These are phyloP conservation scores for Uronychia setigera DNA, from an alignment of 73 alveolate species.

Conservation along the genomic window DNA sequence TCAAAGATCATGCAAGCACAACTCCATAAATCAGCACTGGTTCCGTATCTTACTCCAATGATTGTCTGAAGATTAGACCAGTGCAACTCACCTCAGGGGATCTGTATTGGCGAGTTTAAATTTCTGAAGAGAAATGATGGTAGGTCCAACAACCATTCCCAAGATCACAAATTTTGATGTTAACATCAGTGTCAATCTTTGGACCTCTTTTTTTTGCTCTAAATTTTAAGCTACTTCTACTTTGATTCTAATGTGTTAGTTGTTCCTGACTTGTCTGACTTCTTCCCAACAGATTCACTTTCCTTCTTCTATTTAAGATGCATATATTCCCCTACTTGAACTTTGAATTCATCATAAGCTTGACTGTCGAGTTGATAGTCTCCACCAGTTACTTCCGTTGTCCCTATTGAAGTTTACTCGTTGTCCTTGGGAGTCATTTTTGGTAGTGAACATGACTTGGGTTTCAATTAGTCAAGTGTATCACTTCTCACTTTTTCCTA, in stretches of 20 bases:
- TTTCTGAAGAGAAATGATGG: slow-evolving; percentile 91
- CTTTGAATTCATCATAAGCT: not conserved
- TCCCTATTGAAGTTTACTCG: not conserved
- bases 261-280: not conserved
- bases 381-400: not conserved
- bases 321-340: not conserved
- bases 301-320: not conserved
- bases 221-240: not conserved
- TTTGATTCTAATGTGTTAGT: not conserved
- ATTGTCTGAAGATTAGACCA: slow-evolving; percentile 44
- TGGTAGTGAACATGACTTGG: not conserved
- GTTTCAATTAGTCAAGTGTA: not conserved
- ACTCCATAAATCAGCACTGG: slow-evolving; percentile 94
- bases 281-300: not conserved
- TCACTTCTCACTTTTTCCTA: too few species aligned
- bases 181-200: slow-evolving; percentile 57
- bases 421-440: not conserved
- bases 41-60: slow-evolving; percentile 84
- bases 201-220: slow-evolving; percentile 47
- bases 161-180: slow-evolving; percentile 89
- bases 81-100: slow-evolving; percentile 89
- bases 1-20: slow-evolving; percentile 94
- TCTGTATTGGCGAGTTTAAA: slow-evolving; percentile 95
- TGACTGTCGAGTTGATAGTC: not conserved
- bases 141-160: slow-evolving; percentile 97